These are phyloP conservation scores for Blastocystis sp. DNA, from an alignment of 352 stramenopile species.

Conservation along the genomic window DNA sequence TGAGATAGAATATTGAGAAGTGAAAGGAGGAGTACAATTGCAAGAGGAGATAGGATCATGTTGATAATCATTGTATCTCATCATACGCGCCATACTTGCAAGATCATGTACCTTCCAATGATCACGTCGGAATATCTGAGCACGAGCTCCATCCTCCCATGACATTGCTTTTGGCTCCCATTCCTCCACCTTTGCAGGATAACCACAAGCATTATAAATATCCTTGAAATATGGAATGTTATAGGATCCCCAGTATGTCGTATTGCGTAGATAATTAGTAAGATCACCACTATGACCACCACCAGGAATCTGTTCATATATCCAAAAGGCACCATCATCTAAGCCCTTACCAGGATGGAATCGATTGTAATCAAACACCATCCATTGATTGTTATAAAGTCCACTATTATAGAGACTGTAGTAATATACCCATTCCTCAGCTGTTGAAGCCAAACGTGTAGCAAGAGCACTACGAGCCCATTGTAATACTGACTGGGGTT, in stretches of 20 bases:
- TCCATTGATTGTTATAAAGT: conserved; percentile 76
- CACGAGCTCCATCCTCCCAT: conserved; percentile 67
- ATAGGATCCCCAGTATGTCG: conserved; percentile 72
- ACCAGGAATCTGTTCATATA: conserved; percentile 71
- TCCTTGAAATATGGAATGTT: conserved; percentile 71
- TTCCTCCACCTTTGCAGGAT: conserved; percentile 65
- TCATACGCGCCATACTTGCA: conserved; percentile 69
- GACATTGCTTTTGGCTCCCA: conserved; percentile 67
- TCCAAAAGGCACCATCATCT: conserved; percentile 66
- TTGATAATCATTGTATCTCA: conserved; percentile 71
- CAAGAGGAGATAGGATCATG: conserved; percentile 68
- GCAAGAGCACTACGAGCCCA: conserved; percentile 65
- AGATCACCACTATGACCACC: conserved; percentile 68
- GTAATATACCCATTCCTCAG: conserved; percentile 67
- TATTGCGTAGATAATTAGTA: conserved; percentile 67
- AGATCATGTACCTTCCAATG: conserved; percentile 67
- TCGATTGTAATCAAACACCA: conserved; percentile 71
- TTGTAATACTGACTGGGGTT: conserved; percentile 68
- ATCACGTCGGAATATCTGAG: conserved; percentile 70
- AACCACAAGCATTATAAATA: conserved; percentile 70
- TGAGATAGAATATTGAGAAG: conserved; percentile 57
- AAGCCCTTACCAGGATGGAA: conserved; percentile 68
- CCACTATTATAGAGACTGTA: conserved; percentile 72
- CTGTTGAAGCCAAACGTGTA: neutral
- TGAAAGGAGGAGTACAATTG: conserved; percentile 64